Conservation (phyloP, 352 stramenopile genomes). For the Phytopythium oedochilum region DNA sequence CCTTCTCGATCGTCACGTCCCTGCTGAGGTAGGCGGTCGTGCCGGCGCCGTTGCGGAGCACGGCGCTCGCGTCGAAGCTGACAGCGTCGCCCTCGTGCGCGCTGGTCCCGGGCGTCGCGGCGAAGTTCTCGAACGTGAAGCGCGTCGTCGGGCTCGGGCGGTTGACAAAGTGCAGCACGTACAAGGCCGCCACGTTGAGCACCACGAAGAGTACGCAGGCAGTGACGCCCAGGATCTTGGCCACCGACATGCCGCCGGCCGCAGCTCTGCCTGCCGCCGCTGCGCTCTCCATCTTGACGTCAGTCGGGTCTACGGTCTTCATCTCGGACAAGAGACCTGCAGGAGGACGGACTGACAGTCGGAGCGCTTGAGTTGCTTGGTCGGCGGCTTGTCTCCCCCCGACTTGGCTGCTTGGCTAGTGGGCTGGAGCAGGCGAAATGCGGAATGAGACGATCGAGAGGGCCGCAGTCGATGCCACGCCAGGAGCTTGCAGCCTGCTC, state of each 20-base stretch:
- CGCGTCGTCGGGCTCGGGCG: conserved; percentile 30
- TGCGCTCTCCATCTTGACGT: conserved; percentile 39
- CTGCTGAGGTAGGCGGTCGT: conserved; percentile 60
- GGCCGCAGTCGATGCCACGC: too few relatives aligned
- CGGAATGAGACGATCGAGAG: conserved; percentile 13
- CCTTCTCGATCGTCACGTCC: not conserved
- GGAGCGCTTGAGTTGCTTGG: not conserved
- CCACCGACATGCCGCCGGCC: conserved; percentile 7
- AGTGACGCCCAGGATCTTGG: conserved; percentile 15
- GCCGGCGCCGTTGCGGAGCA: conserved; percentile 48
- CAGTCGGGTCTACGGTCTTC: conserved; percentile 36
- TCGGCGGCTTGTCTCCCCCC: not conserved
- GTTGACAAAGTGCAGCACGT: conserved; percentile 61
- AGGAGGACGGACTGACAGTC: not conserved
- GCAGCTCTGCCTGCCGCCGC: not conserved
- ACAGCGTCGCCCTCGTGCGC: conserved; percentile 26
- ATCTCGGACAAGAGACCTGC: conserved; percentile 5
- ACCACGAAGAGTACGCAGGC: conserved; percentile 52
- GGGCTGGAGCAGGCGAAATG: conserved; percentile 15
- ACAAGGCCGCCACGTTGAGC: conserved; percentile 54
- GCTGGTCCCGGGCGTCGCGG: conserved; percentile 8
- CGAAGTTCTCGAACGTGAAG: conserved; percentile 34
- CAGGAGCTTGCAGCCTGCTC: too few relatives aligned
- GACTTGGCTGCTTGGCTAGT: conserved; percentile 7
- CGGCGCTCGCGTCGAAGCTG: conserved; percentile 25